Base-by-base conservation (phyloP, 2,329 filamentous ascomycete genomes). In the Dactylellina leptospora region DNA sequence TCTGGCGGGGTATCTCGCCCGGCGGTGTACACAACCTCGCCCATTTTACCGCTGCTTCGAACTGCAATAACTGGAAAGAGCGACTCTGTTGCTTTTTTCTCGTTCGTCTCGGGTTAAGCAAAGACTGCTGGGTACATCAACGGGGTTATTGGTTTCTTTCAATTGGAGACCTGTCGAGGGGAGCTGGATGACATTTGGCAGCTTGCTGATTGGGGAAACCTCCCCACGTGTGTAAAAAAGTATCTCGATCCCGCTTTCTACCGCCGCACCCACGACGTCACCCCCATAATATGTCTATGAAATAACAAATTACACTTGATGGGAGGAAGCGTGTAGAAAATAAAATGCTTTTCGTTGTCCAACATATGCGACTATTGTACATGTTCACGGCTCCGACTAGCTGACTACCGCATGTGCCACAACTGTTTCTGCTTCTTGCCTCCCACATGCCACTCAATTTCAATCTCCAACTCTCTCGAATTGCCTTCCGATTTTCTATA, bases 401-500 rank as follows among this genome's bases (percentile, higher is more conserved):
- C 2, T n/a, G 5, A 11, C 55, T 22, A 71, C 8, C 66, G 44
- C 56, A 62, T 71, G 53, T 56, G 50, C 66, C 66, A 71, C 33
- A 81, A 79, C 84, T 85, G 88, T 2, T 80, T 81, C 78, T 86
- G 84, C 48, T 78, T 78, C 69, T 81, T 80, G 58, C 80, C 79
- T 16, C 78, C 77, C 1, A 80, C 81, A 6, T 83, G 81, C 90
- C 90, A 93, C 22, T 84, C 81, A 40, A 90, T 81, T 54, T 83
- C 83, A 71, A 93, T 85, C 58, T 86, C 84, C 75, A 93, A 78
- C 1, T 87, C 87, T 47, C 90, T 84, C n/a, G 86, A 87, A 75
- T 91, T 88, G 59, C 88, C 85, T 60, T 87, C 82, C 11, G 88
- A 85, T 75, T 90, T 89, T 58, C 86, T 82, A 78, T 93, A 96